Conservation (phyloP, 2,329 filamentous ascomycete genomes). For the Ceratocystiopsis sp. region DNA sequence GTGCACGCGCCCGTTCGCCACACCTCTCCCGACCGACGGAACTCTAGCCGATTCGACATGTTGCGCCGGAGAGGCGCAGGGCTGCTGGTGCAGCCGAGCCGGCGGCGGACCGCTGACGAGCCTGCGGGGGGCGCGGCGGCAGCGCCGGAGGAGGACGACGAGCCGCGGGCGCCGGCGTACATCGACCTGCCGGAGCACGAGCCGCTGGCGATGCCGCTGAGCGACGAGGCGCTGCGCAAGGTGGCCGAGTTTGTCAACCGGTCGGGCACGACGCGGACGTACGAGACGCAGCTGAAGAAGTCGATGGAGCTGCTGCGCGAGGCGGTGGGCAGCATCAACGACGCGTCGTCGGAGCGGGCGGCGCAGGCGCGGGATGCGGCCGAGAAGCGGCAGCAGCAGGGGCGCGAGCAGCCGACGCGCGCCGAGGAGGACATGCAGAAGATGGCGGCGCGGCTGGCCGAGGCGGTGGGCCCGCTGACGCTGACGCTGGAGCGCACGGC, state of each 20-base stretch:
- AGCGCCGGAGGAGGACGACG: not conserved
- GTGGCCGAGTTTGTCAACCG: constrained; percentile 26
- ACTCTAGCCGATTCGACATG: no score
- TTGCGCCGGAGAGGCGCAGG: not conserved
- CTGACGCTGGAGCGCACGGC: constrained; percentile 27
- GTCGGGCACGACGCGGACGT: constrained; percentile 22
- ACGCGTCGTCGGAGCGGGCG: constrained; percentile 21
- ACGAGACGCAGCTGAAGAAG: constrained; percentile 28
- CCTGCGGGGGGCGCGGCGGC: not conserved
- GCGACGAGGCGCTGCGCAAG: constrained; percentile 19
- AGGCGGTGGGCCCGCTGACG: constrained; percentile 25
- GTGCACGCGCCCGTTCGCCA: no score
- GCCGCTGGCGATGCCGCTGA: constrained; percentile 28
- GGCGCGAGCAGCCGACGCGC: constrained; percentile 8
- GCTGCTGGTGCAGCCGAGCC: constrained; percentile 6
- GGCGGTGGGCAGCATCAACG: constrained; percentile 30
- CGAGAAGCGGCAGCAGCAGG: constrained; percentile 19
- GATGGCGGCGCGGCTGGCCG: constrained; percentile 20
- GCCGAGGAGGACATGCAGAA: constrained; percentile 17
- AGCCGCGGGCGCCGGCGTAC: constrained; percentile 6
- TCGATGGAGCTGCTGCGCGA: constrained; percentile 25
- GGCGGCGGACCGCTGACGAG: not conserved
- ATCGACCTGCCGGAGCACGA: constrained; percentile 31
- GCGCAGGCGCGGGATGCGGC: constrained; percentile 16
- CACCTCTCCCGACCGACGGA: no score